Conservation (phyloP, 192 early-diverging fungal species). For the Backusella psychrophila region DNA sequence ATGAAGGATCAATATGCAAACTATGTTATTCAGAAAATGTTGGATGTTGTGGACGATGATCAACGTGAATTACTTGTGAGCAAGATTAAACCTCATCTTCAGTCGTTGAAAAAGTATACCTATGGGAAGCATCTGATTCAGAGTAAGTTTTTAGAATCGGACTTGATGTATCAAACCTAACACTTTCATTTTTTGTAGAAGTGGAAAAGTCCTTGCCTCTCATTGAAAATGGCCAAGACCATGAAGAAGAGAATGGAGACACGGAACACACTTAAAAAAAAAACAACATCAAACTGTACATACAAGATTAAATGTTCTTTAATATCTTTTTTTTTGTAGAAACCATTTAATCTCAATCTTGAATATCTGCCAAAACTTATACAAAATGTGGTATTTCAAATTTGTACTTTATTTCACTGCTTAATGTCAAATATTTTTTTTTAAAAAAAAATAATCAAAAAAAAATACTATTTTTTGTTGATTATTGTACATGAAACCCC, state of each 20-base stretch:
- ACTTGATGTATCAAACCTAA: no score
- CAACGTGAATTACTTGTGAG: slow-evolving; percentile 84
- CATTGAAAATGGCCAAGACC: slow-evolving; percentile 18
- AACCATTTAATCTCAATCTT: not conserved
- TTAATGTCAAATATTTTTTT: slow-evolving; percentile 1
- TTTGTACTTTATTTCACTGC: slow-evolving; percentile 4
- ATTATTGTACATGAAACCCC: not conserved
- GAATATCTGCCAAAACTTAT: not conserved
- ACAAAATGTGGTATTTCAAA: slow-evolving; percentile 5
- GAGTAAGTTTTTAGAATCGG: slow-evolving; percentile 39
- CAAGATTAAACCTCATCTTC: slow-evolving; percentile 92
- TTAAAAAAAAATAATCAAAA: not conserved
- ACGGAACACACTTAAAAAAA: not conserved
- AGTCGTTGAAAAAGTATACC: slow-evolving; percentile 92
- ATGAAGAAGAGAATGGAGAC: slow-evolving; percentile 5
- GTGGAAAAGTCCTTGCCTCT: slow-evolving; percentile 33
- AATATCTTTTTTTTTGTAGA: slow-evolving; percentile 1
- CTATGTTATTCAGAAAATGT: slow-evolving; percentile 99
- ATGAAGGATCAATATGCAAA: slow-evolving; percentile 99
- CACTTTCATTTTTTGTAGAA: slow-evolving; percentile 18
- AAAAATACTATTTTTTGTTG: not conserved
- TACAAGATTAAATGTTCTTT: slow-evolving; percentile 7
- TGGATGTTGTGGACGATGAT: slow-evolving; percentile 94
- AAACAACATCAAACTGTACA: slow-evolving; percentile 6
- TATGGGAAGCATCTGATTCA: slow-evolving; percentile 96